Evolutionary conservation across 441 rosid species (phyloP).

Genomic region (Codiaeum variegatum): DNA sequence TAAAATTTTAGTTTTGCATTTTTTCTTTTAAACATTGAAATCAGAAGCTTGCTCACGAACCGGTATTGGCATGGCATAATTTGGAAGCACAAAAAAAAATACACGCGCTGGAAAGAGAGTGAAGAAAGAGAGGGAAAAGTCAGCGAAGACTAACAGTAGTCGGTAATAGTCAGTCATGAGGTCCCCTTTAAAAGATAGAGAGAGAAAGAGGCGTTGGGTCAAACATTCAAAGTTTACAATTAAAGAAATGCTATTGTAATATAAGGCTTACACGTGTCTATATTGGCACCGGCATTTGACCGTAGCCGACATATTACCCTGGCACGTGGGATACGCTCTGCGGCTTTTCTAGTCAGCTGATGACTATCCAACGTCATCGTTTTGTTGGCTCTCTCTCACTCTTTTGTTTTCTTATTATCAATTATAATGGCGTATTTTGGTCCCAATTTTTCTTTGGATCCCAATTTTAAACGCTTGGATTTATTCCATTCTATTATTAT

Average conservation of each 20-base stretch:
- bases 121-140: conserved; percentile 20
- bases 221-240: conserved; percentile 40
- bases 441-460: background rate
- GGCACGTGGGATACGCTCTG: conserved; percentile 53
- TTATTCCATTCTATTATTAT: background rate
- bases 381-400: background rate
- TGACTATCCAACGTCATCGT: conserved; percentile 27
- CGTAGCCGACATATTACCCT: conserved; percentile 44
- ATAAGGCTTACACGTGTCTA: conserved; percentile 47
- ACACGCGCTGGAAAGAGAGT: background rate
- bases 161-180: conserved; percentile 19
- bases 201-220: conserved; percentile 24
- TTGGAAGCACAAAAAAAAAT: background rate
- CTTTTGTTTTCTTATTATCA: too few relatives aligned
- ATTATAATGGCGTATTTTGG: background rate
- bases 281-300: conserved; percentile 83
- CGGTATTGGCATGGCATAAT: too few relatives aligned
- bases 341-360: conserved; percentile 23
- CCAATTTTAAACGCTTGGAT: background rate
- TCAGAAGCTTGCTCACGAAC: too few relatives aligned
- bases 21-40: too few relatives aligned
- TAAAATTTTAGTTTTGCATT: too few relatives aligned
- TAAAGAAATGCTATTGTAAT: conserved; percentile 15
- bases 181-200: background rate
- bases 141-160: conserved; percentile 36